Conservation (phyloP, 345 rosid species). For the Eucalyptus polybractea region DNA sequence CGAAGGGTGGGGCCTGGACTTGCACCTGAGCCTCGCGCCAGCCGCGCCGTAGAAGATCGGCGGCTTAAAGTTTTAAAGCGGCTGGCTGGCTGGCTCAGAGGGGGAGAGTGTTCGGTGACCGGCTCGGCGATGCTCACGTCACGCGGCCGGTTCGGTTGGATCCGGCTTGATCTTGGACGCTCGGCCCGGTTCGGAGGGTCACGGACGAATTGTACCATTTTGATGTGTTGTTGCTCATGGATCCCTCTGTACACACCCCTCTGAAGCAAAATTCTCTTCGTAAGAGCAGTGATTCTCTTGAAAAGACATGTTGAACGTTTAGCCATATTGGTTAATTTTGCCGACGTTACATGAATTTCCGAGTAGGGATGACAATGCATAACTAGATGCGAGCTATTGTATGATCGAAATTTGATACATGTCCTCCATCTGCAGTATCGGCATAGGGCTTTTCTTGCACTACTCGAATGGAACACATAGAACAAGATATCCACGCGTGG, state of each 20-base stretch:
- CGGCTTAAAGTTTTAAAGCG: not conserved
- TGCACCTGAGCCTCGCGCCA: conserved; percentile 94
- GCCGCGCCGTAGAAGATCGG: conserved; percentile 38
- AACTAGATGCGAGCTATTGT: not conserved
- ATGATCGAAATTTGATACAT: not conserved
- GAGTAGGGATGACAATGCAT: not conserved
- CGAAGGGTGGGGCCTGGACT: conserved; percentile 64
- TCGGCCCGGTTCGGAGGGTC: not conserved
- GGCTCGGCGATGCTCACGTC: not conserved
- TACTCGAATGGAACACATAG: not conserved
- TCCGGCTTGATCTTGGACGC: not conserved
- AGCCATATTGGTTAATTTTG: not conserved
- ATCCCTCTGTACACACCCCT: not conserved
- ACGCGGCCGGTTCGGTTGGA: not conserved
- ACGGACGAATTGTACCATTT: not conserved
- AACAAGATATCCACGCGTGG: not conserved
- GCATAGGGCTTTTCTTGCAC: not conserved
- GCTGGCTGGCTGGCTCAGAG: not conserved
- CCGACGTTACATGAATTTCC: not conserved
- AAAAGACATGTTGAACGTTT: not conserved
- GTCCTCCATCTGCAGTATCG: not conserved
- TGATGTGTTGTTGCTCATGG: not conserved
- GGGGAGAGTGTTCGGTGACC: not conserved
- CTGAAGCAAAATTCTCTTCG: not conserved
- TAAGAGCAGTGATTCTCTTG: not conserved